Conservation (phyloP, 2,329 filamentous ascomycete species). For the Microsporum ferrugineum region DNA sequence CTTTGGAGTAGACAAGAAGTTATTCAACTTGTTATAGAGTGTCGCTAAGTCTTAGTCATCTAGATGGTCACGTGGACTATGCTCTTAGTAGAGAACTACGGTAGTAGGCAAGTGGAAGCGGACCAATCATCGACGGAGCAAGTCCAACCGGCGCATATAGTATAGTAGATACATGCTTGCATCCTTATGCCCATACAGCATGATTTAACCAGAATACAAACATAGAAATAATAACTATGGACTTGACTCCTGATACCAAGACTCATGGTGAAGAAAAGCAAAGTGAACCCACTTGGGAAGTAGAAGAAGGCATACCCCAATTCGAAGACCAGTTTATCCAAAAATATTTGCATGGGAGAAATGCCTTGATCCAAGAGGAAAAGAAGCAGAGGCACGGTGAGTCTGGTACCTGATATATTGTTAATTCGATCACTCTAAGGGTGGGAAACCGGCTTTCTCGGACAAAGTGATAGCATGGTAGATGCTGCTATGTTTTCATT, state of each 20-base stretch:
- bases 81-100: too few relatives aligned
- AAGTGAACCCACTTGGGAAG: constrained; percentile 17
- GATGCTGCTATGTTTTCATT: background rate
- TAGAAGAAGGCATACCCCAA: constrained; percentile 36
- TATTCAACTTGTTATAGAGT: too few relatives aligned
- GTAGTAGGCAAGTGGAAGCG: too few relatives aligned
- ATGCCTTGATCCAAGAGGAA: constrained; percentile 67
- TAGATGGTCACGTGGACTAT: too few relatives aligned
- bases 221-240: background rate
- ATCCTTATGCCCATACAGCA: too few relatives aligned
- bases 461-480: background rate
- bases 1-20: too few relatives aligned
- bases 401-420: background rate
- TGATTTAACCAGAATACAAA: background rate
- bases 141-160: too few relatives aligned
- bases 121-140: too few relatives aligned
- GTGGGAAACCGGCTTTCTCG: background rate
- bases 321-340: constrained; percentile 63
- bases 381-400: constrained; percentile 68
- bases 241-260: background rate
- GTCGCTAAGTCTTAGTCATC: too few relatives aligned
- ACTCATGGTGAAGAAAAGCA: background rate
- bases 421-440: too few relatives aligned
- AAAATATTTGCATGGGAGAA: constrained; percentile 66
- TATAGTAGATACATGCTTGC: too few relatives aligned